Percentiles rank a stretch among this genome's conserved stretches.
phyloP scores from a whole-genome alignment of 2,329 filamentous ascomycete species.

The Stagonosporopsis rhizophila region DNA sequence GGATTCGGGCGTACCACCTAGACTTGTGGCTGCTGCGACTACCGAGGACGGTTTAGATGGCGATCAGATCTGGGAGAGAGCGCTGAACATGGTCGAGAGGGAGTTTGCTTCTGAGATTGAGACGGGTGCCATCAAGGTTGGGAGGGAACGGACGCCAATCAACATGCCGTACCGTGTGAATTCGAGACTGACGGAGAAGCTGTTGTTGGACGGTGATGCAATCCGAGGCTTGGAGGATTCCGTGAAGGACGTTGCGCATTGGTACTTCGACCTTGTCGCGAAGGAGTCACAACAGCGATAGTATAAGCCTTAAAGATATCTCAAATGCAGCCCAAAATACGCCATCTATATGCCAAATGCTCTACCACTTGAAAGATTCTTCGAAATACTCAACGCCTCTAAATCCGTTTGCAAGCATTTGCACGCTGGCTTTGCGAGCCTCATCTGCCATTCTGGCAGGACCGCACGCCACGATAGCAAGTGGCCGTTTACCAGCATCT shows the following conservation, averaged over 20 bases:
- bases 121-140: constrained; percentile 31
- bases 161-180: constrained; percentile 46
- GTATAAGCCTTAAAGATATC: not conserved
- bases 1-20: constrained; percentile 31
- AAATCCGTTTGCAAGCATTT: constrained; percentile 38
- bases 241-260: constrained; percentile 36
- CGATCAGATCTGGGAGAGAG: constrained; percentile 31
- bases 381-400: constrained; percentile 54
- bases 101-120: constrained; percentile 28
- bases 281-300: not conserved
- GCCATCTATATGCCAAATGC: not conserved
- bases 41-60: constrained; percentile 30
- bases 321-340: not conserved
- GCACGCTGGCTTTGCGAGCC: constrained; percentile 50
- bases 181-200: constrained; percentile 34
- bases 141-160: constrained; percentile 32
- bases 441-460: constrained; percentile 56
- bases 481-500: constrained; percentile 35
- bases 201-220: constrained; percentile 27
- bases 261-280: constrained; percentile 32
- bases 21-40: constrained; percentile 39
- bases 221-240: constrained; percentile 35
- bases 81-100: constrained; percentile 29
- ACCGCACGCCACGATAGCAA: constrained; percentile 55
- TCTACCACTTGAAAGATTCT: constrained; percentile 57